Conservation (phyloP, 176 grass and related monocot species). For the Oryza coarctata region DNA sequence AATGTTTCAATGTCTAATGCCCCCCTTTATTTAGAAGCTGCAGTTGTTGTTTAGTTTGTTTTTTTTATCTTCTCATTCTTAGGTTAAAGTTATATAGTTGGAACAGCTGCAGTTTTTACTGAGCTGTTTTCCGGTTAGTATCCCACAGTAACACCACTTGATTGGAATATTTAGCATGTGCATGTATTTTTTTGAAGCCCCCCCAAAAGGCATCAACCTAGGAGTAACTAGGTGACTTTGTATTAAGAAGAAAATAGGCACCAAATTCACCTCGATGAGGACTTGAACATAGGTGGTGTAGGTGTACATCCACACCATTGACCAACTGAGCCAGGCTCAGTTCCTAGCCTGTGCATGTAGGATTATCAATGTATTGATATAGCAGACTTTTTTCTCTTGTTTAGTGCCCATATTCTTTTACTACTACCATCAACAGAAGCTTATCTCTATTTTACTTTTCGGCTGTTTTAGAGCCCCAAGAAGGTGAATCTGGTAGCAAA, state of each 20-base stretch:
- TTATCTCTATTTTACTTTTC: neutral
- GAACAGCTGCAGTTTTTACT: neutral
- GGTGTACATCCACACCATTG: too few species aligned
- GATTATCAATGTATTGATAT: neutral
- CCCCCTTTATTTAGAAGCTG: neutral
- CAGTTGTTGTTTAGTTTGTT: neutral
- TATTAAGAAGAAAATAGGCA: too few species aligned
- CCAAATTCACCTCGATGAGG: too few species aligned
- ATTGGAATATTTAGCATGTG: neutral
- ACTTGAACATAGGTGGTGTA: too few species aligned
- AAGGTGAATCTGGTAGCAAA: slow-evolving; percentile 89
- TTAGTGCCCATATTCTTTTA: neutral
- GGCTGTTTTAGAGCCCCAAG: slow-evolving; percentile 79
- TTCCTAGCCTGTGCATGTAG: neutral
- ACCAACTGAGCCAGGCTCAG: too few species aligned
- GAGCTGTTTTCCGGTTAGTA: neutral
- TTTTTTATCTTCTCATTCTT: neutral
- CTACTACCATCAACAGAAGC: neutral
- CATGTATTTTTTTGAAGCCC: too few species aligned
- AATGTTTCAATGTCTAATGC: neutral
- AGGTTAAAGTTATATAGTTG: neutral
- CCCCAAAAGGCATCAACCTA: too few species aligned
- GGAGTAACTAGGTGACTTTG: too few species aligned
- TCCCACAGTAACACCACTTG: too few species aligned
- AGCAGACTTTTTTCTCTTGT: neutral